Conservation (phyloP, 2,329 filamentous ascomycete genomes). For the Pseudogymnoascus sp. region DNA sequence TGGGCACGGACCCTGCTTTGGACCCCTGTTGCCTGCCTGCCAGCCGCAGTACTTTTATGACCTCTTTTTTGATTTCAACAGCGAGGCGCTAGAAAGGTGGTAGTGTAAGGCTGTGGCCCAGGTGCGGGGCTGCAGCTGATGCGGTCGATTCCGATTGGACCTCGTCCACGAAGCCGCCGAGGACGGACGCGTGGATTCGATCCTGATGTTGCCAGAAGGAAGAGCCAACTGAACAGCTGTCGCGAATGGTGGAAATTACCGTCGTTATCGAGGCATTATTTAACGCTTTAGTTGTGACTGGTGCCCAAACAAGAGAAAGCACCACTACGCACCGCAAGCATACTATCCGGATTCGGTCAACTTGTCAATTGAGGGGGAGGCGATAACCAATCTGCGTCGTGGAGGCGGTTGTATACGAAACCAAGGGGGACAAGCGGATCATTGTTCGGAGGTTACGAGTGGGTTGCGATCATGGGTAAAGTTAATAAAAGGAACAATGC, state of each 20-base stretch:
- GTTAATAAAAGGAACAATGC: background rate
- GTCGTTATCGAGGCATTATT: background rate
- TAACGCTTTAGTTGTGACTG: background rate
- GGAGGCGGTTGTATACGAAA: too few species aligned
- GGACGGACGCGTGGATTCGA: background rate
- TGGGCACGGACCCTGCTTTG: background rate
- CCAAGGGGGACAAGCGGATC: too few species aligned
- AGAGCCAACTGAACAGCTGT: background rate
- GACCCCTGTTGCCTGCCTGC: background rate
- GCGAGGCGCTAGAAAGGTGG: background rate
- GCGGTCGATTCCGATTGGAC: background rate
- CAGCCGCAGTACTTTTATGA: too few species aligned
- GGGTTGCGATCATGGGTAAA: background rate
- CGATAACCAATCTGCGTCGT: too few species aligned
- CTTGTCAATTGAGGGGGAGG: too few species aligned
- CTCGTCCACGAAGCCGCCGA: background rate
- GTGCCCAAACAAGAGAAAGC: too few species aligned
- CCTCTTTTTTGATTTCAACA: background rate
- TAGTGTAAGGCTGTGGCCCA: background rate
- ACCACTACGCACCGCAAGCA: background rate
- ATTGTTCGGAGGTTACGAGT: too few species aligned
- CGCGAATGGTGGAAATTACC: background rate
- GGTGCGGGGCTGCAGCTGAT: background rate
- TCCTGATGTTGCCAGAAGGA: background rate
- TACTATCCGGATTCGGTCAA: background rate